Evolutionary conservation across 192 early-diverging fungal genomes (phyloP).

Genomic region (Thoreauomyces humboldtii): DNA sequence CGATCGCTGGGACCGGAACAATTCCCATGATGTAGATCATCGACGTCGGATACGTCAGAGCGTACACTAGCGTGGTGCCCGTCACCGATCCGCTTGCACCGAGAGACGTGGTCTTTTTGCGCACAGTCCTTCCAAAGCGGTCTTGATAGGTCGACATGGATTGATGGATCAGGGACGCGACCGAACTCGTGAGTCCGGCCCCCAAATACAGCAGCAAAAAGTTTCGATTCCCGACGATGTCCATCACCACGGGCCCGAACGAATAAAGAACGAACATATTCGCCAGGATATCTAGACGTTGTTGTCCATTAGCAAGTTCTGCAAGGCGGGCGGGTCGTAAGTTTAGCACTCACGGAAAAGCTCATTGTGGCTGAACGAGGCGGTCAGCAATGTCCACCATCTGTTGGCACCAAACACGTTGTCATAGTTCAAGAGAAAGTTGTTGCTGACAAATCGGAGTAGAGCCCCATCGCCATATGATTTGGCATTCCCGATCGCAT

Average conservation of each 20-base stretch:
- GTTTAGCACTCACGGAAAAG: conserved; percentile 34
- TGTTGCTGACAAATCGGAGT: conserved; percentile 29
- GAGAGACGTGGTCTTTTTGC: conserved; percentile 4
- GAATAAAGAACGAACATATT: conserved; percentile 47
- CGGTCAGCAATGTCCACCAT: conserved; percentile 39
- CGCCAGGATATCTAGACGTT: not conserved
- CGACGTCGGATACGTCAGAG: conserved; percentile 29
- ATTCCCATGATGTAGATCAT: conserved; percentile 34
- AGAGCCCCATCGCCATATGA: conserved; percentile 8
- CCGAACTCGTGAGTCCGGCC: conserved; percentile 29
- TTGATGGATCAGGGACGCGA: conserved; percentile 12
- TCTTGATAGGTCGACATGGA: not conserved
- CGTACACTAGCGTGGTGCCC: conserved; percentile 32
- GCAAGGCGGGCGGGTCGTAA: too few species aligned
- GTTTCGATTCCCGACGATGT: conserved; percentile 24
- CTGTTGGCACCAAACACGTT: conserved; percentile 15
- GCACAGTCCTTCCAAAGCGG: too few species aligned
- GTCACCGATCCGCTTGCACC: conserved; percentile 36
- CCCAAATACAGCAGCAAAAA: conserved; percentile 39
- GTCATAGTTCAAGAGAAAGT: conserved; percentile 30
- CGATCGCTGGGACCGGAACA: conserved; percentile 32
- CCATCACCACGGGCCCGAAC: conserved; percentile 33
- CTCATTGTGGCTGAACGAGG: conserved; percentile 35
- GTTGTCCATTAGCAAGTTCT: not conserved
- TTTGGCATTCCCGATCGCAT: conserved; percentile 16